These are phyloP conservation scores for Trichaptum fuscoviolaceum DNA, from an alignment of 768 basidiomycete species.

Conservation along the genomic window DNA sequence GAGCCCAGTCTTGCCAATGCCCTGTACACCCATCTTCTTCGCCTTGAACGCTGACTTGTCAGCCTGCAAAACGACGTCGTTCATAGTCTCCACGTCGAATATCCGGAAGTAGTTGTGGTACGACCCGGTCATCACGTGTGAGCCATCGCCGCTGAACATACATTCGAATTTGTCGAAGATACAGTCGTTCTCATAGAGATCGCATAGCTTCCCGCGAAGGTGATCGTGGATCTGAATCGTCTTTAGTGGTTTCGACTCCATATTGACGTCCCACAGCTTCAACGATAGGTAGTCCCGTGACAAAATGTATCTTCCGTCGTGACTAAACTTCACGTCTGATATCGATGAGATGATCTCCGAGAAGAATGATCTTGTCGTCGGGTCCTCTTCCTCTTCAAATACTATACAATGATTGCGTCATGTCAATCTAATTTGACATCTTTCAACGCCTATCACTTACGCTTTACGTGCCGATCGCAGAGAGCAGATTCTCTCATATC, in stretches of 20 bases:
- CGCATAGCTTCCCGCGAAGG: slow-evolving; percentile 93
- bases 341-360: slow-evolving; percentile 99
- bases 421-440: slow-evolving; percentile 8
- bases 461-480: slow-evolving; percentile 94
- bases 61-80: slow-evolving; percentile 92
- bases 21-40: slow-evolving; percentile 92
- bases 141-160: slow-evolving; percentile 95
- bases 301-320: slow-evolving; percentile 94
- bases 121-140: slow-evolving; percentile 96
- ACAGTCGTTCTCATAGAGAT: slow-evolving; percentile 98
- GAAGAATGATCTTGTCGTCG: slow-evolving; percentile 95
- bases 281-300: slow-evolving; percentile 95
- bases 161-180: slow-evolving; percentile 99
- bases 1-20: slow-evolving; percentile 60
- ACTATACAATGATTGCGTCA: slow-evolving; percentile 41
- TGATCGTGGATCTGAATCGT: slow-evolving; percentile 99
- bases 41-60: slow-evolving; percentile 99
- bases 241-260: slow-evolving; percentile 94
- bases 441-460: slow-evolving; percentile 42
- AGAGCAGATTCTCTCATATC: slow-evolving; percentile 99
- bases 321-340: slow-evolving; percentile 98
- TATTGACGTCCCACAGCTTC: slow-evolving; percentile 99
- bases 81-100: slow-evolving; percentile 85
- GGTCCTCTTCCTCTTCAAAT: slow-evolving; percentile 99
- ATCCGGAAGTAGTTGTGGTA: slow-evolving; percentile 99